Conservation (phyloP, 371 early-diverging fungal genomes). For the Saksenaea vasiformis region DNA sequence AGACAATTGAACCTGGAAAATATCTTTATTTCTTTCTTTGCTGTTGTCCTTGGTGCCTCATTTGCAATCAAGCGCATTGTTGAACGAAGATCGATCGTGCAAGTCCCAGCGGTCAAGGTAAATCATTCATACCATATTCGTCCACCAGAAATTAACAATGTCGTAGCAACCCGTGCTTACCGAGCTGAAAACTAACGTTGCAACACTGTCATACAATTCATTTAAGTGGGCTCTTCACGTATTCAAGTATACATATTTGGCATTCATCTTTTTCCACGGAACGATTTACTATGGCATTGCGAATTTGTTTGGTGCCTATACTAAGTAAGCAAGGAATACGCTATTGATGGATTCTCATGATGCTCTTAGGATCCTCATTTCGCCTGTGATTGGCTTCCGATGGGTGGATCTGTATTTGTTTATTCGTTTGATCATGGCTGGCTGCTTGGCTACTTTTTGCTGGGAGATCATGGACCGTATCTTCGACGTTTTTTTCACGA, state of each 20-base stretch:
- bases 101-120: conserved; percentile 49
- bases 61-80: conserved; percentile 35
- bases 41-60: conserved; percentile 27
- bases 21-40: conserved; percentile 42
- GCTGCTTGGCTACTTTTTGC: conserved; percentile 27
- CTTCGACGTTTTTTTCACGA: conserved; percentile 38
- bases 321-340: conserved; percentile 18
- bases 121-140: neutral
- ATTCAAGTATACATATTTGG: conserved; percentile 24
- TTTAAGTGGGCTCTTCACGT: conserved; percentile 15
- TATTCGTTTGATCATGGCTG: conserved; percentile 40
- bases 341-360: conserved; percentile 10
- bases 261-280: conserved; percentile 28
- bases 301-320: conserved; percentile 25
- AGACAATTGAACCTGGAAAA: conserved; percentile 45
- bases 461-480: conserved; percentile 49
- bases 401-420: conserved; percentile 44
- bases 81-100: conserved; percentile 27
- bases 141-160: neutral
- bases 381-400: conserved; percentile 47
- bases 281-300: conserved; percentile 33
- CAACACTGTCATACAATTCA: conserved; percentile 18
- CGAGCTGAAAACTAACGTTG: conserved; percentile 32
- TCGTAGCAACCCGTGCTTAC: conserved; percentile 29
- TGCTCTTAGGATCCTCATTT: conserved; percentile 32